phyloP scores from a whole-genome alignment of 1,139 yeast genomes.

The Kluyveromyces sp. region DNA sequence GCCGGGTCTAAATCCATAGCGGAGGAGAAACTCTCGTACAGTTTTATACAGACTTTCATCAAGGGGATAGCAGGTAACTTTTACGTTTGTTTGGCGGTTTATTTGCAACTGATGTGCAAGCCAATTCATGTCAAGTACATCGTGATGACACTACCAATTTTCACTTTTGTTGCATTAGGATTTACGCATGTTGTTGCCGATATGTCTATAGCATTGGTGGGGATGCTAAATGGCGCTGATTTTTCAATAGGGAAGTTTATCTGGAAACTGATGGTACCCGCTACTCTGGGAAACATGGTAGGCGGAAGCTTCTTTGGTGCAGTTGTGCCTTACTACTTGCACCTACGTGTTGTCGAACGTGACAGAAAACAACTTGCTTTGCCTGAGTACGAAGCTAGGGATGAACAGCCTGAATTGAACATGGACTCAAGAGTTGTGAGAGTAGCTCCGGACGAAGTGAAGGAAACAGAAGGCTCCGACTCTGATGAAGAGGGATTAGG shows the following conservation, averaged over 20 bases:
- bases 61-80: conserved; percentile 72
- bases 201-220: conserved; percentile 60
- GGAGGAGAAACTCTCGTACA: conserved; percentile 39
- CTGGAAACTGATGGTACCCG: conserved; percentile 68
- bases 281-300: conserved; percentile 59
- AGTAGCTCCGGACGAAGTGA: conserved; percentile 21
- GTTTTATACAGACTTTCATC: conserved; percentile 54
- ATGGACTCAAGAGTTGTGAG: conserved; percentile 73
- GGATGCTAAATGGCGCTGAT: conserved; percentile 58
- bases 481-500: conserved; percentile 7
- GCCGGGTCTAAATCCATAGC: conserved; percentile 44
- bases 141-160: conserved; percentile 59
- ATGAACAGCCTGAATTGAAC: conserved; percentile 72
- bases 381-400: conserved; percentile 62
- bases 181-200: conserved; percentile 79
- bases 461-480: conserved; percentile 14
- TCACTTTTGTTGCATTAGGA: conserved; percentile 67
- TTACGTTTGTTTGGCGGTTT: conserved; percentile 66
- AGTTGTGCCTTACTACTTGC: conserved; percentile 61
- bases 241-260: conserved; percentile 55
- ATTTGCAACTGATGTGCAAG: conserved; percentile 67
- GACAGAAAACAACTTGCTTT: conserved; percentile 54
- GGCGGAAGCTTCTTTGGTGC: conserved; percentile 64
- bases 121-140: conserved; percentile 72
- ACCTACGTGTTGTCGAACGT: conserved; percentile 59